Evolutionary conservation across 2,329 filamentous ascomycete genomes (phyloP).

Genomic region (Trichophyton verrucosum): DNA sequence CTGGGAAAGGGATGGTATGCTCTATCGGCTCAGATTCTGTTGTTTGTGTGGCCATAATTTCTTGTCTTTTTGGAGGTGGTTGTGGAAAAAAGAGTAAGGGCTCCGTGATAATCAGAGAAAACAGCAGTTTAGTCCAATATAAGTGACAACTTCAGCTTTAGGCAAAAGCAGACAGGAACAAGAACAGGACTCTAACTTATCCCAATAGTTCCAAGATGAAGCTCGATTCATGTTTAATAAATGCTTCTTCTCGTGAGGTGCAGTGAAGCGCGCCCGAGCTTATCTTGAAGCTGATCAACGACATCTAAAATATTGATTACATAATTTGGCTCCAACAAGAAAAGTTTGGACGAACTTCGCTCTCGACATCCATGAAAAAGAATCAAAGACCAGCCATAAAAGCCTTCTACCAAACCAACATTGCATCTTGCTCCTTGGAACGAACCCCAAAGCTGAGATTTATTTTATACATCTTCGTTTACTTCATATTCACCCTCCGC

Average conservation of each 20-base stretch:
- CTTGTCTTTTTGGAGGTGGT: not conserved
- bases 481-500: not conserved
- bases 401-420: not conserved
- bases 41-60: not conserved
- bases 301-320: not conserved
- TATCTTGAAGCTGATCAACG: not conserved
- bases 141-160: not conserved
- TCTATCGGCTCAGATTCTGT: not conserved
- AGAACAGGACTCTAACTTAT: too few relatives aligned
- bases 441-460: not conserved
- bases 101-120: not conserved
- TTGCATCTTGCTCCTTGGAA: not conserved
- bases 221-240: not conserved
- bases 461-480: not conserved
- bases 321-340: not conserved
- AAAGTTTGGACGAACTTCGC: conserved; percentile 1
- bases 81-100: not conserved
- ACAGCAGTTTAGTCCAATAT: not conserved
- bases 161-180: too few relatives aligned
- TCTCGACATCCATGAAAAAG: not conserved
- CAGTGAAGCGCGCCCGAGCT: not conserved
- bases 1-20: not conserved
- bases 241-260: not conserved
- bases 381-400: not conserved
- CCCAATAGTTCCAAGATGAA: not conserved